Evolutionary conservation across 148 eudicot species (phyloP), one percentile per base, ranked within the genome.

Genomic region (Bassia scoparia): DNA sequence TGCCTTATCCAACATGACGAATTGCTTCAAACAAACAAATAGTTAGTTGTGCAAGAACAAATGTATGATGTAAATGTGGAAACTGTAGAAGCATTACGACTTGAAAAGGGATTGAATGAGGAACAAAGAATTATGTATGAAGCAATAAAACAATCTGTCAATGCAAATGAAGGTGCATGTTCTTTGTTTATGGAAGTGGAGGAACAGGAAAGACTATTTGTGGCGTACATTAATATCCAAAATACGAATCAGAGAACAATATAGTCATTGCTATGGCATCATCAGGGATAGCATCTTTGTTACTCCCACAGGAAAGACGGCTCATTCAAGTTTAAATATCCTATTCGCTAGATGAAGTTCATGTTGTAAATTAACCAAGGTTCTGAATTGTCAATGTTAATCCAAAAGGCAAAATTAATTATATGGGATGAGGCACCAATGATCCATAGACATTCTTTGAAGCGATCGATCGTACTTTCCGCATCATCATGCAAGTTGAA

Each of bases 371-470:
- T 70, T 16, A 38, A 23, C 13, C 62, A 70, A 15, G 49, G 74
- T 2, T 56, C 52, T 0, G 34, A 33, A 1, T 17, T n/a, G 3
- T 27, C 62, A 21, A 24, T 34, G 17, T 2, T 70, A 2, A 55
- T 37, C 7, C 15, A 23, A 29, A 1, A 5, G 0, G 44, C 52
- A 38, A n/a, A 44, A 9, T n/a, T 70, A 7, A 70, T 69, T 11
- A 52, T 69, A 50, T 69, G 61, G 72, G 72, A 69, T 35, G 74
- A 71, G 11, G 74, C 74, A 56, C 64, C 65, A 24, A 71, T 71
- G 64, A 23, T 58, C 2, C 74, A 71, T 13, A n/a, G 34, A n/a
- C 29, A 71, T 56, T 64, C 64, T 58, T 71, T 23, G 74, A 71
- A 21, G 74, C 52, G 2, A 27, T 56, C 8, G 53, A 71, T 14